Evolutionary conservation across 108 stramenopile species (phyloP), one percentile per base, ranked within the genome.

Genomic region (Skeletonema costatum): DNA sequence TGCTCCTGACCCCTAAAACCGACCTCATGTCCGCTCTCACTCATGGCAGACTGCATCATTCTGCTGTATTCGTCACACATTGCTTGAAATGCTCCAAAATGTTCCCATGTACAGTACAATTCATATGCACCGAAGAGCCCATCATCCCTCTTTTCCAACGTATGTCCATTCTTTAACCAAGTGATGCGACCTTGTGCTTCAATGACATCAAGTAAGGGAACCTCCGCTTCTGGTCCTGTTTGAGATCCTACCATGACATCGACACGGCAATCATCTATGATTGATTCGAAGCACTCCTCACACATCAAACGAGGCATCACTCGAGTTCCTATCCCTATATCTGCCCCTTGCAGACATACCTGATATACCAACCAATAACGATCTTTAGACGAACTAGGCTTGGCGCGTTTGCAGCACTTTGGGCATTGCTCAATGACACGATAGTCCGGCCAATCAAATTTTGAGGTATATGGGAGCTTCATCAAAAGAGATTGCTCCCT

Each of bases 291-390:
- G 53, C 89, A 90, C 16, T 82, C 87, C 25, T 84, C 51, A 66
- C 89, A 90, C 6, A 85, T 85, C 48, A 90, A 64, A 8, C 87
- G 87, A 64, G 87, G 86, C 53, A 90, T 78, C 13, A 82, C 81
- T 46, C 89, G 66, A 5, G 85, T 84, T 21, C 85, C 89, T 11
- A 90, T 72, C 4, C 76, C 81, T 85, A 81, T 77, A 53, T 86
- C 81, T 14, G 80, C 81, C 42, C 84, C 86, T 66, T 90, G 89
- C 12, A 90, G 75, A 10, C 87, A 65, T 29, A 83, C 85, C 71
- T 90, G 87, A 74, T 86, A 87, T 60, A 90, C 53, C 42, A 90
- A 60, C 89, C 89, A 90, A 68, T 86, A 87, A 56, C 84, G 82
- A 53, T 84, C 79, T 21, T 77, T 80, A 14, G 73, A 76, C n/a